phyloP scores from a whole-genome alignment of 129 eudicot genomes.

The Chrysanthemum lavandulifolium region DNA sequence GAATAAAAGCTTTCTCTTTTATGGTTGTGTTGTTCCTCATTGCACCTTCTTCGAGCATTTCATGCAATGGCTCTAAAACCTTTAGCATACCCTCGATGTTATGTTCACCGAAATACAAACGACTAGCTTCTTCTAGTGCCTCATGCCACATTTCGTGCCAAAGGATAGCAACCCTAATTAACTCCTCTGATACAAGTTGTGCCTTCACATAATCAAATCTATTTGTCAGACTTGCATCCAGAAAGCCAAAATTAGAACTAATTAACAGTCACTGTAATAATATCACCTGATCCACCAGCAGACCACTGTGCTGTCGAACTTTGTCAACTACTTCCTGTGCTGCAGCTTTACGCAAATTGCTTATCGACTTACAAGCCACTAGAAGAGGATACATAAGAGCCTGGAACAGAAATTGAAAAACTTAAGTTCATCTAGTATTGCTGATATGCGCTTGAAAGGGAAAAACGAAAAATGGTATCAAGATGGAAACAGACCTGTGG shows the following conservation, averaged over 20 bases:
- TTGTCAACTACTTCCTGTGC: conserved; percentile 96
- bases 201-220: conserved; percentile 54
- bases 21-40: conserved; percentile 66
- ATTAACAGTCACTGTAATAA: conserved; percentile 11
- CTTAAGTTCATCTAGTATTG: background rate
- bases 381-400: conserved; percentile 99
- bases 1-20: conserved; percentile 89
- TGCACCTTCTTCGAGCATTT: conserved; percentile 93
- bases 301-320: conserved; percentile 93
- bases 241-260: conserved; percentile 4
- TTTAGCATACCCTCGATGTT: conserved; percentile 91
- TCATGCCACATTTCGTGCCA: conserved; percentile 99
- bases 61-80: conserved; percentile 92
- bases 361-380: conserved; percentile 95
- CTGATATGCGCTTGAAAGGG: background rate
- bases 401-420: conserved; percentile 38
- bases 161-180: conserved; percentile 94
- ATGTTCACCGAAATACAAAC: conserved; percentile 94
- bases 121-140: conserved; percentile 97
- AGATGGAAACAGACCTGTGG: conserved; percentile 73
- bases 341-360: conserved; percentile 86
- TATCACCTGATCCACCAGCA: conserved; percentile 88
- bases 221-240: conserved; percentile 28
- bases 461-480: background rate
- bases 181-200: conserved; percentile 97